Evolutionary conservation across 2,329 filamentous ascomycete species (phyloP), one percentile per base, ranked within the genome.

Genomic region (Fusarium caatingaense): DNA sequence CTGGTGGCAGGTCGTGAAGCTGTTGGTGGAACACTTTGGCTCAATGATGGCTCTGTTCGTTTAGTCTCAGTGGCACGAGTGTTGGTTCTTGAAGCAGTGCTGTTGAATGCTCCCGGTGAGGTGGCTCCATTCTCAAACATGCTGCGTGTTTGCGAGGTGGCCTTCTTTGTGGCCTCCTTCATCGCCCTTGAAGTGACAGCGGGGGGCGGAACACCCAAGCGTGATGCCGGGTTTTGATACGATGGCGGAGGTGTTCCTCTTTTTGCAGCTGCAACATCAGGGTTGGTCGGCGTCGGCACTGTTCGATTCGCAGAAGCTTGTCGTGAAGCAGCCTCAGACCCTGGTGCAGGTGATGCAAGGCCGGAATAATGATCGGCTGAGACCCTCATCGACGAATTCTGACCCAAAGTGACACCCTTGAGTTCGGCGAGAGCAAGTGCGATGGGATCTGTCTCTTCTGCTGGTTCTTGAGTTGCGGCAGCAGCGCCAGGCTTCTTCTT

Each of bases 361-460:
- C 96, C 95, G 76, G 97, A 93, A 80, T 97, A 98, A 65, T 93
- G 90, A 79, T 99, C 97, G 20, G 94, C 96, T n/a, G 96, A 97
- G 64, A 97, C 89, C n/a, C 97, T 89, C 50, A 88, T 86, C 6
- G 90, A 91, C 9, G 93, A 88, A 73, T 94, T 91, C 80, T 98
- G 98, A 18, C 84, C 87, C 15, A 92, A 84, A 1, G 85, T 86
- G 7, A 94, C 92, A 1, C 91, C 93, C 82, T 97, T 98, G 37
- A 99, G 86, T 76, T 99, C 95, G 13, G 95, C 96, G 10, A 99
- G 85, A 25, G 96, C 97, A 73, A 93, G 88, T 5, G 95, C 96
- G 76, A 99, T 97, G 0, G 96, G 96, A 75, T 99, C 96, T 18
- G 87, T 80, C 25, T 93, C 91, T 28, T 92, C 90, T 34, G 80